Conservation (phyloP, 2,329 filamentous ascomycete genomes). For the Dichotomopilus funicola region DNA sequence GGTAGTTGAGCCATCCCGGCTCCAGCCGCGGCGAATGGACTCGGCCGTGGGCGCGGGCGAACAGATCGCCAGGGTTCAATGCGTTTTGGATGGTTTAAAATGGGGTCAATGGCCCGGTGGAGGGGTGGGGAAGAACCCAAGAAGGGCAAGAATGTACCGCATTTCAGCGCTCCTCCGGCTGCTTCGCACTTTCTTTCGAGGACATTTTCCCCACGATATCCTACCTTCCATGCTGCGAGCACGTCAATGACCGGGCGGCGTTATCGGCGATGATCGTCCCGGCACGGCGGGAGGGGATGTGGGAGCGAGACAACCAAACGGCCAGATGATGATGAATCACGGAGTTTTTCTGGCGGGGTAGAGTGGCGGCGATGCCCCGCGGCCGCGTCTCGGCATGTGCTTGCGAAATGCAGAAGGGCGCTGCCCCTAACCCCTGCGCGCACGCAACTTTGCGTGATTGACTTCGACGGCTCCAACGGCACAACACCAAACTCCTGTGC, state of each 20-base stretch:
- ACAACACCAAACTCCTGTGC: not conserved
- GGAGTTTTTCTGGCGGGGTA: not conserved
- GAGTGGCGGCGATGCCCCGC: not conserved
- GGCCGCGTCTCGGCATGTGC: not conserved
- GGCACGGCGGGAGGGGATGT: not conserved
- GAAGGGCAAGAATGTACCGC: no score
- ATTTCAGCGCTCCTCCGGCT: no score
- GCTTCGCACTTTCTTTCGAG: no score
- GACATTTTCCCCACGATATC: no score
- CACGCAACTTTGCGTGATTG: conserved; percentile 19
- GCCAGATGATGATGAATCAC: conserved; percentile 5
- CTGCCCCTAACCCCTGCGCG: conserved; percentile 1
- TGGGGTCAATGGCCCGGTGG: no score
- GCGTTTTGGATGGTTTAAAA: no score
- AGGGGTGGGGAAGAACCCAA: no score
- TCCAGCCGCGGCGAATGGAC: not conserved
- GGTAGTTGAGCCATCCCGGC: not conserved
- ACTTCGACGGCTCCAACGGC: not conserved
- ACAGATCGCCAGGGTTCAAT: not conserved
- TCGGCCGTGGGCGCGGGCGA: not conserved
- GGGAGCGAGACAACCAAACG: not conserved
- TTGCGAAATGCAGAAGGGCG: not conserved
- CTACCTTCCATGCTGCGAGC: no score
- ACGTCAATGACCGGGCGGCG: not conserved
- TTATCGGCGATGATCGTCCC: not conserved